Conservation (phyloP, 192 early-diverging fungal species). For the Rhizoclosmatium globosum region DNA sequence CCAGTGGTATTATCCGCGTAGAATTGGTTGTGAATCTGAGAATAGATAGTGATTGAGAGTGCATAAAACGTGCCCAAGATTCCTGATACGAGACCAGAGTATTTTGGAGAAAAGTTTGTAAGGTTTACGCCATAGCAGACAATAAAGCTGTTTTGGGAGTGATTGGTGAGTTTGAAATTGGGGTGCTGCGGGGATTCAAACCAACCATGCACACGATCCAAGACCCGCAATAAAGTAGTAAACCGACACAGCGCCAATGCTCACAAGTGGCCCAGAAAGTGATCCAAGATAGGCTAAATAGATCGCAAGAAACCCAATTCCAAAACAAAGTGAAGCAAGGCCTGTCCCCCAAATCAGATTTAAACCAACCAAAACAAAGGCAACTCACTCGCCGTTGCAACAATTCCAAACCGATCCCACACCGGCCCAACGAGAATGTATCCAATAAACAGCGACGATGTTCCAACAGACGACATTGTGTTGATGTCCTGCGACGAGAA, state of each 20-base stretch:
- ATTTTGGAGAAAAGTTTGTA: slow-evolving; percentile 23
- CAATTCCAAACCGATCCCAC: slow-evolving; percentile 38
- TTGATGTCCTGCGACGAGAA: slow-evolving; percentile 34
- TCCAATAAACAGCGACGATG: slow-evolving; percentile 23
- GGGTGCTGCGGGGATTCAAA: not conserved
- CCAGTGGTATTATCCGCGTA: slow-evolving; percentile 7
- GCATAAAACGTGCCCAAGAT: slow-evolving; percentile 42
- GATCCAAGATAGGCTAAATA: slow-evolving; percentile 9
- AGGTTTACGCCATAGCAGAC: slow-evolving; percentile 27
- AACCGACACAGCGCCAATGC: slow-evolving; percentile 26
- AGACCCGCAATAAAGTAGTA: slow-evolving; percentile 38
- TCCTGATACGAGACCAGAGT: slow-evolving; percentile 36
- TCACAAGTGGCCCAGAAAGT: not conserved
- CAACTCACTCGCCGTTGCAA: slow-evolving; percentile 19
- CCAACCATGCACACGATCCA: slow-evolving; percentile 21
- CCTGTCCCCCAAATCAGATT: not conserved
- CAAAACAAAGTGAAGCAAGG: slow-evolving; percentile 7
- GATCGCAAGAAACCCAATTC: slow-evolving; percentile 10
- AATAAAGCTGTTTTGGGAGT: slow-evolving; percentile 11
- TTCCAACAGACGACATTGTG: slow-evolving; percentile 35
- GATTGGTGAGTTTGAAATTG: not conserved
- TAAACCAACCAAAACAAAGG: not conserved
- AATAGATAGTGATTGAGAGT: slow-evolving; percentile 36
- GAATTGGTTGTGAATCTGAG: slow-evolving; percentile 25
- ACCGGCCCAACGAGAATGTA: slow-evolving; percentile 44